Evolutionary conservation across 106 monocot genomes (phyloP), one percentile per base, ranked within the genome.

Genomic region (Cymbidium sinense): DNA sequence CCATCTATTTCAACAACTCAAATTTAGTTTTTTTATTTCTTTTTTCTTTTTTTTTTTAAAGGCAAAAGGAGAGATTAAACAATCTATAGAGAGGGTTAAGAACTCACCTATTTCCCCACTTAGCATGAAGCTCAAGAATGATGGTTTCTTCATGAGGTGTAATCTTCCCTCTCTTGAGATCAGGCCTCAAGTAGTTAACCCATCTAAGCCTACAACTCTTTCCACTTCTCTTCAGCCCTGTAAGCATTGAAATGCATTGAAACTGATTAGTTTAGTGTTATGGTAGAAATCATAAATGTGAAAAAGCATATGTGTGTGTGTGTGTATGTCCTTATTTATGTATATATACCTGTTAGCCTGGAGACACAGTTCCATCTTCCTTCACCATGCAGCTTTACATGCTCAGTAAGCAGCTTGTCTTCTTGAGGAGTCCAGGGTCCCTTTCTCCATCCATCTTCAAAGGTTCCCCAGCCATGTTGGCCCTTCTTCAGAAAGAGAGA

Each of bases 361-460:
- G 85, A 85, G 77, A 90, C 81, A 8, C 86, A 90, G 74, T 90
- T 93, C 93, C 93, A 91, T 77, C 90, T 86, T 0, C 93, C 93
- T 65, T 93, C 93, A 5, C 90, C 93, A 75, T 93, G 93, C 33
- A 83, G 79, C 69, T 81, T 82, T 67, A 93, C 90, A 84, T 90
- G 86, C 54, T 93, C 88, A 34, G 81, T 84, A 35, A 93, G 85
- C n/a, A 93, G 76, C 85, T 81, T 82, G 77, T 93, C 93, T 44
- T 93, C 93, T 47, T 87, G 85, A 4, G 85, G 74, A 79, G 90
- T 93, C 93, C 93, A 93, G 1, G 93, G 93, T 2, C 93, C 93
- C 75, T 93, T 93, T 77, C 90, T 82, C 88, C 86, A 90, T 6
- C 78, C 85, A 61, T 70, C 86, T 19, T 77, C 81, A 18, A 72